These are phyloP conservation scores for Chaetomiaceae sp. DNA, from an alignment of 2,329 filamentous ascomycete genomes.

Conservation along the genomic window DNA sequence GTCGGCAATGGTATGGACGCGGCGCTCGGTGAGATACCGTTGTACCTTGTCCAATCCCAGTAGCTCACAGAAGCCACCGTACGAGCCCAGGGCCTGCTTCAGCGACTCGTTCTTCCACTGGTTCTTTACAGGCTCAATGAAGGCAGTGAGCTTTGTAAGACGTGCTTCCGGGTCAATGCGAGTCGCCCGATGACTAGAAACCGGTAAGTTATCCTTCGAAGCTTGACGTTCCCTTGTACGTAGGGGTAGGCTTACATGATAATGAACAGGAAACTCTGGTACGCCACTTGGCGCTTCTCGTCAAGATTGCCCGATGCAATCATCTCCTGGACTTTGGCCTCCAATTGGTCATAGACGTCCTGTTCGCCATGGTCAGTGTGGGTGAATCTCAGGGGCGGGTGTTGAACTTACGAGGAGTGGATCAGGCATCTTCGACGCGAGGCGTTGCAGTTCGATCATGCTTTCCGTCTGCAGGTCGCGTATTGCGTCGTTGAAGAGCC, in stretches of 20 bases:
- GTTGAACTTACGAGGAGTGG: constrained; percentile 69
- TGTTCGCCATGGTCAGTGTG: constrained; percentile 31
- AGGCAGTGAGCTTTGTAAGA: constrained; percentile 66
- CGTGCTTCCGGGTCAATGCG: constrained; percentile 68
- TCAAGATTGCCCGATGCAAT: constrained; percentile 68
- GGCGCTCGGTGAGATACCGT: constrained; percentile 67
- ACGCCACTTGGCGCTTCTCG: constrained; percentile 78
- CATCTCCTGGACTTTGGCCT: constrained; percentile 77
- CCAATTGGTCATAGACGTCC: constrained; percentile 83
- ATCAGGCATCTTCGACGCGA: constrained; percentile 88
- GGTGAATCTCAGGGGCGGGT: too few species aligned
- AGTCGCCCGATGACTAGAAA: constrained; percentile 67
- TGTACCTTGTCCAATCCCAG: constrained; percentile 77
- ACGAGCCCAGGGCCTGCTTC: constrained; percentile 64
- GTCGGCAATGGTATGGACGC: constrained; percentile 71
- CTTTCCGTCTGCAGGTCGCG: constrained; percentile 83
- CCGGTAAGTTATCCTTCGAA: background rate
- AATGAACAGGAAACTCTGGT: constrained; percentile 87
- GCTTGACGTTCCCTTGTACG: background rate
- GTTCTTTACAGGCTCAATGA: constrained; percentile 75
- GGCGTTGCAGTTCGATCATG: constrained; percentile 79
- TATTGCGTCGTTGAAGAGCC: constrained; percentile 78
- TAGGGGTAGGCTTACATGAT: constrained; percentile 60
- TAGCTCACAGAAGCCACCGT: constrained; percentile 72
- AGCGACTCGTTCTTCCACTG: constrained; percentile 74